These are phyloP conservation scores for Hura crepitans DNA, from an alignment of 441 rosid genomes.

Conservation along the genomic window DNA sequence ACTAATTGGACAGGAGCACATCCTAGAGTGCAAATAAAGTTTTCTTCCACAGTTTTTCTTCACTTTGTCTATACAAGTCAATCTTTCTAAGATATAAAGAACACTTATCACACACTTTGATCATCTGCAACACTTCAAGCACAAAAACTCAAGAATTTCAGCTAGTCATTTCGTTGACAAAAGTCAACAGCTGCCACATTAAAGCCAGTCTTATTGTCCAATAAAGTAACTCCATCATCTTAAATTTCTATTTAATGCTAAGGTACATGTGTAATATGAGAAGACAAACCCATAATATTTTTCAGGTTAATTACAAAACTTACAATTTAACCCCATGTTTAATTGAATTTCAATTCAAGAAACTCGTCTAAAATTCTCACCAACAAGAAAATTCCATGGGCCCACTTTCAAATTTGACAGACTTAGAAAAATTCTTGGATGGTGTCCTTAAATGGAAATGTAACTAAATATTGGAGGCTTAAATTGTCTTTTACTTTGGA, in stretches of 20 bases:
- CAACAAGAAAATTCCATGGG: too few relatives aligned
- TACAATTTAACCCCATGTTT: not conserved
- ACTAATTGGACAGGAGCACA: not conserved
- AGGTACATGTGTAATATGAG: not conserved
- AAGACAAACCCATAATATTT: not conserved
- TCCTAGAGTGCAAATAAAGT: slow-evolving; percentile 1
- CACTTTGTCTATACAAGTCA: not conserved
- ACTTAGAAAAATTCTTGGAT: too few relatives aligned
- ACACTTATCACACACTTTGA: not conserved
- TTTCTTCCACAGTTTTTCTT: not conserved
- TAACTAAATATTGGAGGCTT: too few relatives aligned
- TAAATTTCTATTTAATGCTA: not conserved
- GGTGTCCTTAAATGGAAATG: too few relatives aligned
- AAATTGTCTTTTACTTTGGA: too few relatives aligned
- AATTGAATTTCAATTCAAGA: too few relatives aligned
- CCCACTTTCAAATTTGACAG: too few relatives aligned
- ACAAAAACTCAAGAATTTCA: not conserved
- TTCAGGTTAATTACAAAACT: not conserved
- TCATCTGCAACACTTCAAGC: not conserved
- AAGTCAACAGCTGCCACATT: not conserved
- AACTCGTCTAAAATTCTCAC: too few relatives aligned
- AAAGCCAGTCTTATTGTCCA: not conserved
- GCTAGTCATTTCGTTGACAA: not conserved
- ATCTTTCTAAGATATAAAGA: not conserved
- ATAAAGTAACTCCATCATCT: not conserved